phyloP scores from a whole-genome alignment of 2,329 filamentous ascomycete species.

The Fonsecaea pugnacius region DNA sequence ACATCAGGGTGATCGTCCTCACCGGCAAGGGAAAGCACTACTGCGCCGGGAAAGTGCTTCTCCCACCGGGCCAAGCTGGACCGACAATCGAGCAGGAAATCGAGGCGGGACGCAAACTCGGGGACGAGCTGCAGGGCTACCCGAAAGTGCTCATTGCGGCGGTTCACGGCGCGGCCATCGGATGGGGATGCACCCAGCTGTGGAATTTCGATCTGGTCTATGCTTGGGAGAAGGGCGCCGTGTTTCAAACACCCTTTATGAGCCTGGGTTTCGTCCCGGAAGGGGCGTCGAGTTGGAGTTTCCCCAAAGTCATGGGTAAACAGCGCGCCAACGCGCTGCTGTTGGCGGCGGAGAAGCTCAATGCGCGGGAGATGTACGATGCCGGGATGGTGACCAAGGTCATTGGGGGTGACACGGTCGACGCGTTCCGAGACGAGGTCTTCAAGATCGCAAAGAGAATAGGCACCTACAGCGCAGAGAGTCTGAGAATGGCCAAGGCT shows the following conservation, averaged over 20 bases:
- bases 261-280: background rate
- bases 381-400: background rate
- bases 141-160: background rate
- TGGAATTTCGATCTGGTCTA: constrained; percentile 4
- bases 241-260: background rate
- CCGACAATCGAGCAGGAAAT: constrained; percentile 2
- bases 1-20: constrained; percentile 3
- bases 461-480: constrained; percentile 2
- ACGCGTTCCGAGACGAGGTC: background rate
- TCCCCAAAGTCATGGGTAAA: constrained; percentile 2
- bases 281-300: background rate
- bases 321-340: background rate
- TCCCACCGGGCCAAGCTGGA: background rate
- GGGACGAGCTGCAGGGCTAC: background rate
- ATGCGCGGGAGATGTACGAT: background rate
- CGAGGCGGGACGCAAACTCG: background rate
- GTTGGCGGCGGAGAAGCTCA: background rate
- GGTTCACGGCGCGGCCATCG: background rate
- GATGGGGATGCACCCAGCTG: constrained; percentile 3
- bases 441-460: constrained; percentile 6
- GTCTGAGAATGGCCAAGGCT: background rate
- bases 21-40: background rate
- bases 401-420: constrained; percentile 1
- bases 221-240: background rate
- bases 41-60: background rate